A percentile compares a stretch with the other conserved stretches of the same genome.
Evolutionary conservation across 176 grass and related monocot genomes (phyloP).

Genomic region (Oryza brachyantha): DNA sequence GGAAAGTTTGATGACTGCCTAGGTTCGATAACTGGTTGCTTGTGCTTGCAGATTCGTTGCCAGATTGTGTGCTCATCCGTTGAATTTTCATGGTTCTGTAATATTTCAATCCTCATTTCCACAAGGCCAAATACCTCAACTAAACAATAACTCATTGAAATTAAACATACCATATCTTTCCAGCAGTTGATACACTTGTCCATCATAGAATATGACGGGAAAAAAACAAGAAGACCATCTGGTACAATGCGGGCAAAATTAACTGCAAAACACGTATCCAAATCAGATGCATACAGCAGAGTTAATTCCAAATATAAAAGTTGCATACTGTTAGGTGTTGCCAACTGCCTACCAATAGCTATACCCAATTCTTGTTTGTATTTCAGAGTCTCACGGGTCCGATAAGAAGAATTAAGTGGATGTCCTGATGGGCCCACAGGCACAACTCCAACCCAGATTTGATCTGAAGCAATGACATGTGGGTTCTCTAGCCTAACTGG

Average conservation of each 20-base stretch:
- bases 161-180: conserved; percentile 72
- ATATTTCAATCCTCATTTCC: conserved; percentile 15
- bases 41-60: conserved; percentile 90
- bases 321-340: conserved; percentile 14
- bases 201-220: conserved; percentile 99
- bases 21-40: conserved; percentile 95
- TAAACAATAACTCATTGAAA: conserved; percentile 18
- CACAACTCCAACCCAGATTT: conserved; percentile 91
- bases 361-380: conserved; percentile 97
- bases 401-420: conserved; percentile 91
- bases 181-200: conserved; percentile 86
- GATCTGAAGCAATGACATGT: conserved; percentile 87
- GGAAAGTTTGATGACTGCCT: conserved; percentile 87
- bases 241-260: conserved; percentile 97
- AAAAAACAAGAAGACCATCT: conserved; percentile 93
- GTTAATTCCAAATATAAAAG: conserved; percentile 28
- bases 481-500: conserved; percentile 96
- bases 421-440: conserved; percentile 85
- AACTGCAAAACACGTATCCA: conserved; percentile 51
- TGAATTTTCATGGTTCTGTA: conserved; percentile 81
- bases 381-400: conserved; percentile 70
- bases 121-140: conserved; percentile 27
- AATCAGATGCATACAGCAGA: conserved; percentile 5
- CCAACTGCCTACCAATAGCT: conserved; percentile 62
- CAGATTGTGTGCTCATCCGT: conserved; percentile 66